Evolutionary conservation across 441 rosid species (phyloP).

Genomic region (Erodium trifolium): DNA sequence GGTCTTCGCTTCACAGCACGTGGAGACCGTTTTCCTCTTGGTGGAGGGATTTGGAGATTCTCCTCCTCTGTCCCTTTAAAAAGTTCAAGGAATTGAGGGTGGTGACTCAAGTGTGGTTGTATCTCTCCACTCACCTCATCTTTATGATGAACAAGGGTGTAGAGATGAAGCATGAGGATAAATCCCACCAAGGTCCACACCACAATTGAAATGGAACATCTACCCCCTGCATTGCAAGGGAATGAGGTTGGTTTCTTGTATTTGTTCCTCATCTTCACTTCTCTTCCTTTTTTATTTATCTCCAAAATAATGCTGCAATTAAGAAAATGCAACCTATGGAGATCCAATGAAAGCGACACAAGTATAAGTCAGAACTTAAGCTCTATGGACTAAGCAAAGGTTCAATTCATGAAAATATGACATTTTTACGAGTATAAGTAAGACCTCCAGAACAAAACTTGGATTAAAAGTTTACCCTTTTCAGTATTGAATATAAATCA

Average conservation of each 20-base stretch:
- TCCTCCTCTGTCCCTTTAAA: conserved; percentile 71
- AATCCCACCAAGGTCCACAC: conserved; percentile 74
- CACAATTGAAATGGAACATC: conserved; percentile 45
- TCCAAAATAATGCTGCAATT: conserved; percentile 47
- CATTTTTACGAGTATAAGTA: neutral
- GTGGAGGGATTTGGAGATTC: conserved; percentile 61
- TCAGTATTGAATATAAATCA: conserved; percentile 9
- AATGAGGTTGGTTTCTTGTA: conserved; percentile 59
- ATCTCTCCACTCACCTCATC: conserved; percentile 32
- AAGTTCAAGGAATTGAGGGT: conserved; percentile 39
- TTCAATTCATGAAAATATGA: neutral
- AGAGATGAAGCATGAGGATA: conserved; percentile 48
- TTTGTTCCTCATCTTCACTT: conserved; percentile 72
- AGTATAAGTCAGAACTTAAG: conserved; percentile 19
- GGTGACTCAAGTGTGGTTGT: conserved; percentile 32
- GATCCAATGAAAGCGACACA: conserved; percentile 30
- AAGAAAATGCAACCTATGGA: conserved; percentile 46
- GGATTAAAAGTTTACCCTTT: conserved; percentile 9
- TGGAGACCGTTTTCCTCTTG: conserved; percentile 64
- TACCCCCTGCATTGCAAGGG: conserved; percentile 67
- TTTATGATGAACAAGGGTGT: conserved; percentile 34
- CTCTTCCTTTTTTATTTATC: conserved; percentile 36
- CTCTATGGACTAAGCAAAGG: neutral
- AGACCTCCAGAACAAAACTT: neutral
- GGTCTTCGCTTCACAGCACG: conserved; percentile 71